phyloP scores from a whole-genome alignment of 2,329 filamentous ascomycete genomes.

The Fusarium austroafricanum region DNA sequence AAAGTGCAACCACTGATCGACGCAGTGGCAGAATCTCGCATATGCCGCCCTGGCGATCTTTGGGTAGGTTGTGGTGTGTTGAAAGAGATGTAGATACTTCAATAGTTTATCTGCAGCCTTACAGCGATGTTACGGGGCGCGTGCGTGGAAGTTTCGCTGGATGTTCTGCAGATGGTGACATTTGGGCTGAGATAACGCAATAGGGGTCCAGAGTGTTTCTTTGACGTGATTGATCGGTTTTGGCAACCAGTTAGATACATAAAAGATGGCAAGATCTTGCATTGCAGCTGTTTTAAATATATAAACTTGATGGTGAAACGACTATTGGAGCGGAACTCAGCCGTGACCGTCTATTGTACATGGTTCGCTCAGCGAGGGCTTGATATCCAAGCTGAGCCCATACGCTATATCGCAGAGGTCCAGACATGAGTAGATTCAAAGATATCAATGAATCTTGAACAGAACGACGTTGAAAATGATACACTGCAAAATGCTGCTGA shows the following conservation, averaged over 20 bases:
- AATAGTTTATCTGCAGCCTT: neutral
- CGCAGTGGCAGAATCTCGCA: constrained; percentile 17
- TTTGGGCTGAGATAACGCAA: neutral
- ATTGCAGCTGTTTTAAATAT: accelerated
- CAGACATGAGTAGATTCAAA: neutral
- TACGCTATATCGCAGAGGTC: neutral
- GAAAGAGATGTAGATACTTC: neutral
- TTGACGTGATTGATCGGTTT: accelerated
- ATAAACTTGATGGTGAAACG: accelerated
- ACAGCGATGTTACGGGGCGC: neutral
- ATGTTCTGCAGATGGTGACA: neutral
- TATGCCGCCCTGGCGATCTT: constrained; percentile 14
- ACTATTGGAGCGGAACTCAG: accelerated
- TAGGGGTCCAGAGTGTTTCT: neutral
- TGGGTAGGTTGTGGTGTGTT: neutral
- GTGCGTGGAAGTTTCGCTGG: neutral
- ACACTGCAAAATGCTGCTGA: accelerated
- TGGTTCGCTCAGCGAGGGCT: no score
- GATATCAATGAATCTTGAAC: neutral
- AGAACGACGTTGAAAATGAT: neutral
- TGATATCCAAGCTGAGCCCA: no score
- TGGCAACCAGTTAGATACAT: accelerated
- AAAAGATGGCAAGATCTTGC: accelerated
- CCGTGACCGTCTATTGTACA: accelerated
- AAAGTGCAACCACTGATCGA: neutral